These are phyloP conservation scores for Parietichytrium sp. DNA, from an alignment of 108 stramenopile genomes.

Conservation along the genomic window DNA sequence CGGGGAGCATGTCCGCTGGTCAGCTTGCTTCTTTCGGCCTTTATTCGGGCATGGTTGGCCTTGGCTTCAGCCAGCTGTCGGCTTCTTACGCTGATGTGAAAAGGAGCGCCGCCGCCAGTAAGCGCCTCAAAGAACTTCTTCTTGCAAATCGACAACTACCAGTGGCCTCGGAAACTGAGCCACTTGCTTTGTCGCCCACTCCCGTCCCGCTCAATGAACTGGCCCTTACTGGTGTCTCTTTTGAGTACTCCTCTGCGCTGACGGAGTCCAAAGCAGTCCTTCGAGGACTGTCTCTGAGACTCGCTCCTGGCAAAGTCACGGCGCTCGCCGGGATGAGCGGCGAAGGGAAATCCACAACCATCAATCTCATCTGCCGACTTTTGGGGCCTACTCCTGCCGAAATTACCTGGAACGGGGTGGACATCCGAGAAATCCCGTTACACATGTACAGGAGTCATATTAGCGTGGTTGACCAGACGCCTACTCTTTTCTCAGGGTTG, in stretches of 20 bases:
- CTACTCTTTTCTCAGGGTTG: slow-evolving; percentile 14
- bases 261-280: not conserved
- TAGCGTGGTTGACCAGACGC: not conserved
- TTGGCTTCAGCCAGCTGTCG: not conserved
- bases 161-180: not conserved
- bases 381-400: not conserved
- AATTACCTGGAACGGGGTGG: not conserved
- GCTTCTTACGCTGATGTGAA: not conserved
- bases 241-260: not conserved
- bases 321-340: not conserved
- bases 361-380: not conserved
- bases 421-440: not conserved
- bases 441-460: not conserved
- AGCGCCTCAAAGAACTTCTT: slow-evolving; percentile 14
- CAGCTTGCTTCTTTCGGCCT: slow-evolving; percentile 27
- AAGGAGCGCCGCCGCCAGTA: not conserved
- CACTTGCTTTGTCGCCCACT: not conserved
- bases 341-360: not conserved
- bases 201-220: not conserved
- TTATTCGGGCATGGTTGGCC: slow-evolving; percentile 9
- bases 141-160: too few relatives aligned
- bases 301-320: slow-evolving; percentile 1
- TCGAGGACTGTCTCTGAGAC: not conserved
- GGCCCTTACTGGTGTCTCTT: not conserved
- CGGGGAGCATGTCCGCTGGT: not conserved